These are phyloP conservation scores for Pholiota microspora DNA, from an alignment of 768 basidiomycete species.

Conservation along the genomic window DNA sequence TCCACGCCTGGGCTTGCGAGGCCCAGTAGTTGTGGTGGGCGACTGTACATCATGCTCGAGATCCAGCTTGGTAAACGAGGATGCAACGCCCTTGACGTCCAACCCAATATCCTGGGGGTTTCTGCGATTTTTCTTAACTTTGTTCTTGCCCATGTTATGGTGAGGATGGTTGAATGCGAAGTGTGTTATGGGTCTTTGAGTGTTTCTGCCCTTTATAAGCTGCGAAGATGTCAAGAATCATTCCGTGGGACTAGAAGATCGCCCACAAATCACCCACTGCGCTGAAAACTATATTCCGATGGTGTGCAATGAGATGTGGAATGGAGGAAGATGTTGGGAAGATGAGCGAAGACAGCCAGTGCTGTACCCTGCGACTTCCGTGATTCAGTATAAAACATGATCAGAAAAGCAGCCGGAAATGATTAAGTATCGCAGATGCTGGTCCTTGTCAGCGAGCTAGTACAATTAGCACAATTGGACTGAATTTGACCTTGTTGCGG, in stretches of 20 bases:
- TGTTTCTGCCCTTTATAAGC: not conserved
- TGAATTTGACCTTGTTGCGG: too few relatives aligned
- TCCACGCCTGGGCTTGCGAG: not conserved
- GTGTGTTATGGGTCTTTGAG: too few relatives aligned
- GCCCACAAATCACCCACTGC: not conserved
- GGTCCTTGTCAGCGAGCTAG: too few relatives aligned
- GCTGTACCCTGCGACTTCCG: not conserved
- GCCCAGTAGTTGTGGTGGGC: not conserved
- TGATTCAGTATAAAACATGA: not conserved
- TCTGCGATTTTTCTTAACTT: not conserved
- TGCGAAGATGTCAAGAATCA: not conserved
- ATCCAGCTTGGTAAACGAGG: conserved; percentile 1
- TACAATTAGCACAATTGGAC: too few relatives aligned
- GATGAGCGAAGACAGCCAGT: not conserved
- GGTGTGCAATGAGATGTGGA: not conserved
- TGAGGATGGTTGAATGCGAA: not conserved
- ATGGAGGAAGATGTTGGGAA: not conserved
- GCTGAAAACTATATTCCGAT: not conserved
- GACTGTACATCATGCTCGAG: not conserved
- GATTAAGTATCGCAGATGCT: not conserved
- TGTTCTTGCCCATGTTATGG: not conserved
- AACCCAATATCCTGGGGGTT: not conserved
- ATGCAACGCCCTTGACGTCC: not conserved
- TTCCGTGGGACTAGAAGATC: too few relatives aligned
- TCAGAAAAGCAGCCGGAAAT: not conserved